Evolutionary conservation across 257 asterid species (phyloP), one percentile per base, ranked within the genome.

Genomic region (Penstemon davidsonii): DNA sequence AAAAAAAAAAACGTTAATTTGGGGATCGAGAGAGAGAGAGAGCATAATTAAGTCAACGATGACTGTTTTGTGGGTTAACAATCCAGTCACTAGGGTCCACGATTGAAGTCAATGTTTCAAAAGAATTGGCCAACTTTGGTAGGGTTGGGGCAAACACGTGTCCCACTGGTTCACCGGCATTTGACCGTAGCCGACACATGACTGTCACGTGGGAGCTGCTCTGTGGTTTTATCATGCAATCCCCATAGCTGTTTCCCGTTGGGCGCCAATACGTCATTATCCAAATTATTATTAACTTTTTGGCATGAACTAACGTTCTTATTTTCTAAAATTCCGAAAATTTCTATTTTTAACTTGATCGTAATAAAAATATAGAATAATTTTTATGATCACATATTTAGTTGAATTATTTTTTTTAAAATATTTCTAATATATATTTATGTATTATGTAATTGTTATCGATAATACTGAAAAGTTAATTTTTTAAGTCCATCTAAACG

Each of bases 131-230:
- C 57, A 8, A 67, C 40, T 19, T 45, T 61, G 51, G 66, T 42
- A 66, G 53, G 77, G 41, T 6, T 11, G 45, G 70, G 65, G 6
- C 43, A 50, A 51, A 68, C 88, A 85, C 89, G 91, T 76, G 93
- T 84, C 96, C 86, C 70, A 81, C 86, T 38, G 79, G 70, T 62
- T 82, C 93, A 85, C 96, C 95, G 93, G 71, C 96, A 45, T 87
- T 87, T 89, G 91, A 87, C 95, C 85, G 70, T 19, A 58, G 83
- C 84, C 84, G 76, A 84, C 90, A 79, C 69, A 72, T 68, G 81
- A 64, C 78, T 18, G 80, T 63, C 89, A 87, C 92, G 96, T 87
- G 92, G 85, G 75, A 6, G 60, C 54, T 72, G 55, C 65, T 71
- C 79, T 55, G 6, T 77, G 79, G 90, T 70, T 66, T 15, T 55